Evolutionary conservation across 2,329 filamentous ascomycete genomes (phyloP), one percentile per base, ranked within the genome.

Genomic region (Escovopsis sp.): DNA sequence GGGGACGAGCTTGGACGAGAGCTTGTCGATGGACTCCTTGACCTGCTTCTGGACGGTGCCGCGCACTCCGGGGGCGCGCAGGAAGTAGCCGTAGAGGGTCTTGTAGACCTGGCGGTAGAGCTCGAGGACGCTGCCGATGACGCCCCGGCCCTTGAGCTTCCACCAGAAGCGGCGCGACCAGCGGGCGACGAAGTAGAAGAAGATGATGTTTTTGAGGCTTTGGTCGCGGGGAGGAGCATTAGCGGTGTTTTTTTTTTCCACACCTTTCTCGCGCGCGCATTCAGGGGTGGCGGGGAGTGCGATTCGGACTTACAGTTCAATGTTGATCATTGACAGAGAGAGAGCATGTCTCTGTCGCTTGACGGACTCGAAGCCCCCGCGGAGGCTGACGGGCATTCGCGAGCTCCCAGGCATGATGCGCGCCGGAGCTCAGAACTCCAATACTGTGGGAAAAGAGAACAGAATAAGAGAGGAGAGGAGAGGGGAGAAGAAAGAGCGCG

Each of bases 121-220:
- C 61, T 89, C 79, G 54, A 76, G 67, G 46, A 86, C 55, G 44
- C 84, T 84, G 48, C 89, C 89, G 56, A 94, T 64, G 53, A 91
- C 61, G 50, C 91, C 91, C 58, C 91, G 86, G 51, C 91, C 91
- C 55, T 84, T 85, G 51, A 96, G 72, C 57, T 91, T 84, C 66
- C 86, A 82, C 58, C 85, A 81, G 25, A 76, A 73, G 55, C 82
- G 84, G 50, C 86, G 84, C 29, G 81, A 75, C 70, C 87, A 83
- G 57, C 88, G 81, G 38, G 94, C 67, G 45, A 95, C 60, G 65
- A 96, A 95, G 52, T 94, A 74, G 56, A 88, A 71, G 61, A 96
- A 94, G 53, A 96, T 68, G 45, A 95, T 68, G 58, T 95, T 46
- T 94, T 45, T 45, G 37, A 45, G 12, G 38, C 44, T 45, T 45